These are phyloP conservation scores for Candida piceae DNA, from an alignment of 805 yeast species.

Conservation along the genomic window DNA sequence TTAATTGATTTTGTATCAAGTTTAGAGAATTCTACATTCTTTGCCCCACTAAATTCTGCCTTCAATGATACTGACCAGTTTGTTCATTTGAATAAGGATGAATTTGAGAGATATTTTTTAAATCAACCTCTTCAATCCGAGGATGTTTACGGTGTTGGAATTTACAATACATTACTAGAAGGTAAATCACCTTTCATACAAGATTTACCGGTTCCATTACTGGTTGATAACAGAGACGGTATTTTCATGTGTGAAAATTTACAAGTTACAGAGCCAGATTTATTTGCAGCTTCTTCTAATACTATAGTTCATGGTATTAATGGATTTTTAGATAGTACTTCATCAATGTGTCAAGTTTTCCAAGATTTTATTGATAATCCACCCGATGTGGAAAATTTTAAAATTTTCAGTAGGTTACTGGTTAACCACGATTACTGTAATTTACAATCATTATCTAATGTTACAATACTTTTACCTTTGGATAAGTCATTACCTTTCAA, in stretches of 20 bases:
- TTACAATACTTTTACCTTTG: conserved; percentile 43
- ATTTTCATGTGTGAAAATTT: conserved; percentile 35
- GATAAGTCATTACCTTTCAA: conserved; percentile 36
- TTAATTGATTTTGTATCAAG: conserved; percentile 57
- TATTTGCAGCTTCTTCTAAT: conserved; percentile 55
- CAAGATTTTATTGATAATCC: not conserved
- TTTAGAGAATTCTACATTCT: conserved; percentile 59
- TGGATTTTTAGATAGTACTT: conserved; percentile 35
- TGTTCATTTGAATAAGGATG: conserved; percentile 9
- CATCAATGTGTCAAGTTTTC: conserved; percentile 34
- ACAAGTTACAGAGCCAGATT: conserved; percentile 52
- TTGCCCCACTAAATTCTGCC: conserved; percentile 81
- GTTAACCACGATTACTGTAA: conserved; percentile 17
- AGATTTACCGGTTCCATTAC: conserved; percentile 26
- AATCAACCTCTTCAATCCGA: conserved; percentile 26
- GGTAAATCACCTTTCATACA: conserved; percentile 18
- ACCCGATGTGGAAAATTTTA: conserved; percentile 3
- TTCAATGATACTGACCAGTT: conserved; percentile 30
- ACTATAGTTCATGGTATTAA: conserved; percentile 66
- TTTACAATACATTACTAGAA: conserved; percentile 19
- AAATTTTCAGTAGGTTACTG: conserved; percentile 14
- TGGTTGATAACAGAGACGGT: conserved; percentile 29
- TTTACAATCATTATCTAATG: conserved; percentile 21
- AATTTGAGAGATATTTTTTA: conserved; percentile 30
- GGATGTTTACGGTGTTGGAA: conserved; percentile 26